Base-by-base conservation (phyloP, 192 early-diverging fungal genomes). In the Backusella australiensis region DNA sequence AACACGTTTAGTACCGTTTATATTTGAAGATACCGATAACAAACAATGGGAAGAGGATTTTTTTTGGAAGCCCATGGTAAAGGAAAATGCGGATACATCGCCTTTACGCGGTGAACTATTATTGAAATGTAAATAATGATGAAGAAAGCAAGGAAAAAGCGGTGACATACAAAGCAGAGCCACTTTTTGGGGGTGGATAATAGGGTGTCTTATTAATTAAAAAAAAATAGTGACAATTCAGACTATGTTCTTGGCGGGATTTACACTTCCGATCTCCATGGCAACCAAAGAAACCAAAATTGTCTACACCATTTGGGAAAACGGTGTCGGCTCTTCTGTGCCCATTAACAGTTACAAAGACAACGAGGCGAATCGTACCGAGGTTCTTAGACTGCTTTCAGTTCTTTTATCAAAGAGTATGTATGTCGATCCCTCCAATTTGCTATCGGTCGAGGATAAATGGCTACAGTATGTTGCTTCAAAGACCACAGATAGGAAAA, bases 1-100 rank as follows among this genome's bases (percentile, higher is more conserved):
- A 59, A 95, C 96, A 1, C 89, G 96, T 17, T 59, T 98, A 23
- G 80, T 98, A 41, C 96, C 95, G 15, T 96, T 91, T 83, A 83
- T 93, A 12, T 98, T 91, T 80, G 96, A 98, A 83, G 80, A 71
- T 32, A 72, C 81, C 4, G 82, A 87, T 21, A 29, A 71, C 9
- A 68, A 41, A 15, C 80, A 83, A 17, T 85, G 92, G 86, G 93
- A 94, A 74, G 85, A 88, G 1, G 38, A 68, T 17, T 83, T 90
- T 36, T 93, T 94, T 77, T 94, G 93, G 93, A 84, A 84, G 1
- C 69, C 84, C 6, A 76, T 63, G 70, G 67, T 19, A 49, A 46
- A 69, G 12, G 49, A 68, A 29, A 56, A 53, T 65, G n/a, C 66
- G 11, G 15, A 49, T 23, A 71, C 71, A 8, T 26, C 79, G 0